Conservation (phyloP, 257 asterid genomes). For the Hygrophila difformis region DNA sequence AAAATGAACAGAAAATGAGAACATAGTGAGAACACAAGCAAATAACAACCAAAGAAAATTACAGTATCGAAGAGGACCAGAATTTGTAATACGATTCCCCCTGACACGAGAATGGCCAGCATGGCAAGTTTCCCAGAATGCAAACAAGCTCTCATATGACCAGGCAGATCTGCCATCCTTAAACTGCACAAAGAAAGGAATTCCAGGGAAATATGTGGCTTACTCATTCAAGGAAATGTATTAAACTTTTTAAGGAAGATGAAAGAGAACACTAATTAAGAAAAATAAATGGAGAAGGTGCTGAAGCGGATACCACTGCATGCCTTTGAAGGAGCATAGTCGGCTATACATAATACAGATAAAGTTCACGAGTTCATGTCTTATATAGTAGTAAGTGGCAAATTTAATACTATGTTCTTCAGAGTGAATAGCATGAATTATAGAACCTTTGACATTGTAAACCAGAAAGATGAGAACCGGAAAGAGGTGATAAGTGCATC, state of each 20-base stretch:
- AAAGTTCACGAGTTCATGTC: too few relatives aligned
- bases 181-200: slow-evolving; percentile 24
- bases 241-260: slow-evolving; percentile 5
- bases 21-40: slow-evolving; percentile 12
- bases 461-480: too few relatives aligned
- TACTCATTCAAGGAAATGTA: slow-evolving; percentile 4
- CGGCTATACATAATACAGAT: too few relatives aligned
- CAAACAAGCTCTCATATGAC: slow-evolving; percentile 63
- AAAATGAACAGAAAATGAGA: slow-evolving; percentile 16
- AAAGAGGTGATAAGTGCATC: too few relatives aligned
- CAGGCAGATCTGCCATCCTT: slow-evolving; percentile 64
- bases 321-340: slow-evolving; percentile 5
- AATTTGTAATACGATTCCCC: slow-evolving; percentile 86
- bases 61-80: slow-evolving; percentile 38
- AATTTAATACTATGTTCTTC: too few relatives aligned
- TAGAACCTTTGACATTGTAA: too few relatives aligned
- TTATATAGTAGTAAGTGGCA: too few relatives aligned
- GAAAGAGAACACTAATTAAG: slow-evolving; percentile 7
- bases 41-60: not conserved
- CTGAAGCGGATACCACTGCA: slow-evolving; percentile 5
- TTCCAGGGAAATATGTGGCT: slow-evolving; percentile 4
- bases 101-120: slow-evolving; percentile 85
- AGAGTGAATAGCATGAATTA: too few relatives aligned
- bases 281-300: not conserved
- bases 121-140: slow-evolving; percentile 78